phyloP scores from a whole-genome alignment of 345 rosid species.

The Theobroma cacao region DNA sequence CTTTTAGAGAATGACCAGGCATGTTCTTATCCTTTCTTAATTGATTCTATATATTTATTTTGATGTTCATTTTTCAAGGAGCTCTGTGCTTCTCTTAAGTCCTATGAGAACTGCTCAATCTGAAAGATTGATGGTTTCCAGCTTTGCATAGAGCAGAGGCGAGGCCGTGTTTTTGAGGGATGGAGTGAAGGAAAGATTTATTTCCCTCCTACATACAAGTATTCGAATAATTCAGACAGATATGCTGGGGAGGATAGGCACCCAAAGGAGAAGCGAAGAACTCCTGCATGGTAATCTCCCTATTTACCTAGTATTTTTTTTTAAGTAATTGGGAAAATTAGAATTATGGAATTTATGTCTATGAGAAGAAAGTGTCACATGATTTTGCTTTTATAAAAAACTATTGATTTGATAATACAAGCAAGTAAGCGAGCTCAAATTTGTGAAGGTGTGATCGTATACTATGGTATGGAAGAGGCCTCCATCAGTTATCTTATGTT shows the following conservation, averaged over 20 bases:
- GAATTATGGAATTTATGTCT: not conserved
- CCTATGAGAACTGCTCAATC: constrained; percentile 10
- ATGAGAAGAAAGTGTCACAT: not conserved
- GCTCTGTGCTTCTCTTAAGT: not conserved
- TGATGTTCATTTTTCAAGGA: not conserved
- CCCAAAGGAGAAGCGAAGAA: constrained; percentile 88
- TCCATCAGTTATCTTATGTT: constrained; percentile 78
- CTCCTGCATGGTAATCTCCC: constrained; percentile 84
- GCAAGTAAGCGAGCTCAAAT: not conserved
- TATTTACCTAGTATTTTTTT: not conserved
- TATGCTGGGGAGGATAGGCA: constrained; percentile 80
- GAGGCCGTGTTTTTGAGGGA: constrained; percentile 77
- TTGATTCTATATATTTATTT: not conserved
- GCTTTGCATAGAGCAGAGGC: constrained; percentile 79
- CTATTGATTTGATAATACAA: not conserved
- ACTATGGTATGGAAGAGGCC: constrained; percentile 93
- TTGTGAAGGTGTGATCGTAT: constrained; percentile 92
- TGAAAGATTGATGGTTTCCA: constrained; percentile 27
- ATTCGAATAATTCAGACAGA: constrained; percentile 89
- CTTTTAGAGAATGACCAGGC: constrained; percentile 96
- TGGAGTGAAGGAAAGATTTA: constrained; percentile 94
- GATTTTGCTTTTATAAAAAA: not conserved
- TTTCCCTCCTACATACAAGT: constrained; percentile 98
- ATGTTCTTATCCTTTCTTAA: constrained; percentile 21
- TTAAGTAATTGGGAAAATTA: not conserved